These are phyloP conservation scores for Moniliophthora roreri DNA, from an alignment of 1,284 basidiomycete genomes.

Conservation along the genomic window DNA sequence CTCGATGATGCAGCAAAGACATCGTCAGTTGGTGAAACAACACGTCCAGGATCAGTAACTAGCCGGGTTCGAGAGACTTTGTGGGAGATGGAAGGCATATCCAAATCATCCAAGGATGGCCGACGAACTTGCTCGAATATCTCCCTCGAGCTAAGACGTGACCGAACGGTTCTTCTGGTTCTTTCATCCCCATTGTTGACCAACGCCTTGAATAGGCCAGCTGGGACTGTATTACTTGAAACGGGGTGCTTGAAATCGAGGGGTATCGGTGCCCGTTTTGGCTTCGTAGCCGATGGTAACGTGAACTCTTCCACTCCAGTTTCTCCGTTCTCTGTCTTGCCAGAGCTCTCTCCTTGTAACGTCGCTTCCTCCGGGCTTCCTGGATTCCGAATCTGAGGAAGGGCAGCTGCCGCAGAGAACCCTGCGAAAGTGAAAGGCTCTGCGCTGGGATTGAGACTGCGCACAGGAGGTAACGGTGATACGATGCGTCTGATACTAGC, in stretches of 20 bases:
- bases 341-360: constrained; percentile 14
- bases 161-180: constrained; percentile 66
- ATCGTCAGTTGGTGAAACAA: constrained; percentile 30
- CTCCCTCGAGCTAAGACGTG: constrained; percentile 67
- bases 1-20: constrained; percentile 51
- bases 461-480: constrained; percentile 26
- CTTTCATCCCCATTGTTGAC: constrained; percentile 58
- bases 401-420: constrained; percentile 40
- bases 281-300: constrained; percentile 36
- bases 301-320: constrained; percentile 22
- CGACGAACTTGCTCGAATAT: constrained; percentile 57
- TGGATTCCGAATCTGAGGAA: constrained; percentile 33
- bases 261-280: constrained; percentile 74
- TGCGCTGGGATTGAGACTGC: constrained; percentile 34
- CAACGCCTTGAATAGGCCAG: constrained; percentile 79
- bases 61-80: constrained; percentile 51
- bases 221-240: constrained; percentile 75
- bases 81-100: constrained; percentile 66
- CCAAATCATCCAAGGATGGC: constrained; percentile 73
- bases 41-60: constrained; percentile 54
- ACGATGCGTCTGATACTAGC: constrained; percentile 44
- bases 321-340: constrained; percentile 26
- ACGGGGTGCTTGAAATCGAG: constrained; percentile 77
- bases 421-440: constrained; percentile 68
- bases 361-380: constrained; percentile 16